Conservation (phyloP, 2,329 filamentous ascomycete genomes). For the Fusarium papillatum region DNA sequence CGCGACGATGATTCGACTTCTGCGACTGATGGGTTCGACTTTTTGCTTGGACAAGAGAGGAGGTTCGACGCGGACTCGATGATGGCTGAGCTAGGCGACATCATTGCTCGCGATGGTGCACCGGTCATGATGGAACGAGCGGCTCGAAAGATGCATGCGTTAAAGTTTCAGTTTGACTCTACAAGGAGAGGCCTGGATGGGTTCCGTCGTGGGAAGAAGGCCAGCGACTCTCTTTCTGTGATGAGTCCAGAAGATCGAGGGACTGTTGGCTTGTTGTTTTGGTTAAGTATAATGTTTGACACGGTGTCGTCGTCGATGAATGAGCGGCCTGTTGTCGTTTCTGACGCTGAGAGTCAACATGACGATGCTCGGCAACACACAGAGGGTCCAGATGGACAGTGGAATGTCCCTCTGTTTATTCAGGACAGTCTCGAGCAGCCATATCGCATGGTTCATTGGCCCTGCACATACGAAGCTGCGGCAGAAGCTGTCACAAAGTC, state of each 20-base stretch:
- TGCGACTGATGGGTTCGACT: background rate
- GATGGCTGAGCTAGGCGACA: constrained; percentile 31
- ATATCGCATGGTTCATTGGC: constrained; percentile 55
- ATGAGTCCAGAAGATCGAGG: constrained; percentile 46
- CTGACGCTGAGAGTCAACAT: constrained; percentile 55
- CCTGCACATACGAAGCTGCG: constrained; percentile 65
- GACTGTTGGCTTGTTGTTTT: constrained; percentile 68
- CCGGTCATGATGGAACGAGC: constrained; percentile 41
- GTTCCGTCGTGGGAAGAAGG: background rate
- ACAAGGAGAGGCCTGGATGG: constrained; percentile 25
- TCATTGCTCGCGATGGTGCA: constrained; percentile 38
- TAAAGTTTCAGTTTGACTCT: constrained; percentile 42
- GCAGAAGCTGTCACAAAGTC: constrained; percentile 63
- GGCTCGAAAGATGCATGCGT: constrained; percentile 42
- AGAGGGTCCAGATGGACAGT: constrained; percentile 23
- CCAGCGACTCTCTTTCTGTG: background rate
- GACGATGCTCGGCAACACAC: constrained; percentile 38
- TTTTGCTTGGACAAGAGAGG: background rate
- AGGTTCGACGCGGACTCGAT: constrained; percentile 24
- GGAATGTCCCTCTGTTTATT: constrained; percentile 39
- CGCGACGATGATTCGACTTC: constrained; percentile 20
- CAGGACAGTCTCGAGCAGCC: constrained; percentile 45
- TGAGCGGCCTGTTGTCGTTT: constrained; percentile 49
- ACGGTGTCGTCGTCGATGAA: constrained; percentile 68
- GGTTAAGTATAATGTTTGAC: constrained; percentile 72